phyloP scores from a whole-genome alignment of 768 basidiomycete genomes.

The Pisolithus sp. region DNA sequence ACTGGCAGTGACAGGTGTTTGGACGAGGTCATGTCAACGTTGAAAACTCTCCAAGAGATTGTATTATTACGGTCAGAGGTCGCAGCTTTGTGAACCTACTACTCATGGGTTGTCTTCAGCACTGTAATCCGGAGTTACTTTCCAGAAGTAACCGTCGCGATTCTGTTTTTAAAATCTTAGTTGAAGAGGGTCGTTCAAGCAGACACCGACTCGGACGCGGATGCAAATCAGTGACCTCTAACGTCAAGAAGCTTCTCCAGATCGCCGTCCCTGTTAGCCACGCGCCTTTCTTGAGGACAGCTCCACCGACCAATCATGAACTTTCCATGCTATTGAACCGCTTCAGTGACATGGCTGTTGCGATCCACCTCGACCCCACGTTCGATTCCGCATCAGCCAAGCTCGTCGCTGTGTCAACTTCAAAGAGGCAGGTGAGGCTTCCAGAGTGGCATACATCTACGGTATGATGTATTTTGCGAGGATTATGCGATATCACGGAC shows the following conservation, averaged over 20 bases:
- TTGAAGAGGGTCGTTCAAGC: constrained; percentile 77
- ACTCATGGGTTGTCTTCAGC: constrained; percentile 65
- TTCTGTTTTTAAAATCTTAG: constrained; percentile 71
- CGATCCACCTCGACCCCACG: constrained; percentile 60
- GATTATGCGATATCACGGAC: constrained; percentile 47
- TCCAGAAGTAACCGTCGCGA: constrained; percentile 51
- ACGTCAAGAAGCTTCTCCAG: too few species aligned
- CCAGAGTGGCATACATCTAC: constrained; percentile 66
- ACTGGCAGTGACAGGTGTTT: constrained; percentile 75
- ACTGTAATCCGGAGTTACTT: constrained; percentile 49
- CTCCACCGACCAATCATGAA: too few species aligned
- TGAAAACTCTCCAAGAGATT: constrained; percentile 59
- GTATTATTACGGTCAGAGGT: constrained; percentile 75
- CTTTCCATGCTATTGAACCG: constrained; percentile 81
- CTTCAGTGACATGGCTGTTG: constrained; percentile 64
- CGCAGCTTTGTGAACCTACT: constrained; percentile 73
- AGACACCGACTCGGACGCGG: constrained; percentile 23
- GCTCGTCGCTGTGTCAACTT: constrained; percentile 71
- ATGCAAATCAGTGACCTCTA: constrained; percentile 34
- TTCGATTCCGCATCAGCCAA: constrained; percentile 44
- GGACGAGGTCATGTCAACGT: constrained; percentile 46
- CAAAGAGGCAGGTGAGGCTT: constrained; percentile 51
- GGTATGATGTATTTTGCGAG: constrained; percentile 67
- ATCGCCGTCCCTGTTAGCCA: too few species aligned
- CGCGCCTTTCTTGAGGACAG: too few species aligned